A percentile compares a stretch with the other conserved stretches of the same genome.
phyloP scores from a whole-genome alignment of 2,329 filamentous ascomycete species.

The Pseudocercospora vitis region DNA sequence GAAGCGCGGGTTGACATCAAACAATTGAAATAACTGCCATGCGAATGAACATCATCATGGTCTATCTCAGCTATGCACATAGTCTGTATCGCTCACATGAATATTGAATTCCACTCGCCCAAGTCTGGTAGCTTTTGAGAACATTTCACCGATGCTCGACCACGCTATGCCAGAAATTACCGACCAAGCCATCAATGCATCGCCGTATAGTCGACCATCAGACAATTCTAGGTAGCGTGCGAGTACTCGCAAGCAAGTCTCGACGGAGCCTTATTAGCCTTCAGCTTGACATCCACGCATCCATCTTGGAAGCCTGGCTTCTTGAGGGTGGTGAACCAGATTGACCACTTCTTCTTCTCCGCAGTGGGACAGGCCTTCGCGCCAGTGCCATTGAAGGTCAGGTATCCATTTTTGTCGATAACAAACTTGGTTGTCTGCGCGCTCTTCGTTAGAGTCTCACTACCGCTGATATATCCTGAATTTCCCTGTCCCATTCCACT shows the following conservation, averaged over 20 bases:
- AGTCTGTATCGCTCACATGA: too few species aligned
- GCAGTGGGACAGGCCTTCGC: slow-evolving; percentile 18
- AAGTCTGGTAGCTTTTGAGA: too few species aligned
- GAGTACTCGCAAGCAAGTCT: slow-evolving; percentile 17
- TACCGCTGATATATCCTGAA: slow-evolving; percentile 15
- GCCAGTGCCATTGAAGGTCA: slow-evolving; percentile 16
- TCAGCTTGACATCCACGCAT: slow-evolving; percentile 16
- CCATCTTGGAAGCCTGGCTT: slow-evolving; percentile 19
- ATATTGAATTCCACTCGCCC: too few species aligned
- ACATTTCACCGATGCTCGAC: too few species aligned
- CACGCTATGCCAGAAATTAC: not conserved
- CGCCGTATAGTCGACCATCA: too few species aligned
- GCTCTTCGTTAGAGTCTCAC: slow-evolving; percentile 5
- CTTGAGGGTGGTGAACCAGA: slow-evolving; percentile 4
- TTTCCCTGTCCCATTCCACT: slow-evolving; percentile 17
- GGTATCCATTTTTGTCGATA: slow-evolving; percentile 10
- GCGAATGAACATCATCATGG: too few species aligned
- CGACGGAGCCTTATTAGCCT: slow-evolving; percentile 15
- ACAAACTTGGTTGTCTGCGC: slow-evolving; percentile 8
- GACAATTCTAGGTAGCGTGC: not conserved
- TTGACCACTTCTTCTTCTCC: not conserved
- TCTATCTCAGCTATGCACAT: too few species aligned
- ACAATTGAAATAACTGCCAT: too few species aligned
- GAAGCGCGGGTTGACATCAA: too few species aligned
- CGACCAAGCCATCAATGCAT: too few species aligned